Base-by-base conservation (phyloP, 805 yeast species). In the Yarrowia sp. region DNA sequence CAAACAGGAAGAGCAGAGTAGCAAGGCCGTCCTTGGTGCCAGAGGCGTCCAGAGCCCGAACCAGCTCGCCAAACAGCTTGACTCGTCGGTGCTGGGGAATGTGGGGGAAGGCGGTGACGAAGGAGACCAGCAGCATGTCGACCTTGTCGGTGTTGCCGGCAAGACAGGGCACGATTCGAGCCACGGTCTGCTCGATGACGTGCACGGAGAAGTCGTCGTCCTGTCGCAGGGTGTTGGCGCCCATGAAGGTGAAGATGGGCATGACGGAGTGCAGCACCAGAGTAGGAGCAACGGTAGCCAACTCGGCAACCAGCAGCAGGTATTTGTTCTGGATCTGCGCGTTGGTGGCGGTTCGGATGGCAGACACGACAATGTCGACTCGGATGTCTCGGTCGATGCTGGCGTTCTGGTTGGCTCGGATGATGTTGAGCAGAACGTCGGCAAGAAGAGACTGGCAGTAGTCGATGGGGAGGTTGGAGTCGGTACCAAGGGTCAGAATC, bases 231-330 rank as follows among this genome's bases (percentile, higher is more conserved):
- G 97, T 92, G 70, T 91, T 96, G 12, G 98, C 96, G 64, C 99
- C 99, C 98, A 94, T 94, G 69, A 94, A 94, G 0, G 99, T 94
- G 78, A 94, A 94, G 58, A 94, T 93, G n/a, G 99, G 99, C 99
- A 94, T 94, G 8, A 94, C 97, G 1, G 97, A 88, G 75, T 94
- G 98, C 61, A 94, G 77, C 27, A 94, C 91, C 29, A 88, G 83
- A 70, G 93, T 97, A 8, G 98, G 97, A 12, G 93, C 88, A 62
- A 94, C 76, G 0, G 90, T 79, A 0, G 98, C 98, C 67, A 94
- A 77, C 53, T 90, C 87, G 2, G 97, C 88, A 67, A 94, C 85
- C 25, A 94, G 93, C 63, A 93, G 77, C 63, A 94, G 77, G 56
- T 93, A 76, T 67, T 91, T 83, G 75, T 94, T 94, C 75, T 94